Conservation (phyloP, 371 early-diverging fungal genomes). For the Rhizopus sp. region DNA sequence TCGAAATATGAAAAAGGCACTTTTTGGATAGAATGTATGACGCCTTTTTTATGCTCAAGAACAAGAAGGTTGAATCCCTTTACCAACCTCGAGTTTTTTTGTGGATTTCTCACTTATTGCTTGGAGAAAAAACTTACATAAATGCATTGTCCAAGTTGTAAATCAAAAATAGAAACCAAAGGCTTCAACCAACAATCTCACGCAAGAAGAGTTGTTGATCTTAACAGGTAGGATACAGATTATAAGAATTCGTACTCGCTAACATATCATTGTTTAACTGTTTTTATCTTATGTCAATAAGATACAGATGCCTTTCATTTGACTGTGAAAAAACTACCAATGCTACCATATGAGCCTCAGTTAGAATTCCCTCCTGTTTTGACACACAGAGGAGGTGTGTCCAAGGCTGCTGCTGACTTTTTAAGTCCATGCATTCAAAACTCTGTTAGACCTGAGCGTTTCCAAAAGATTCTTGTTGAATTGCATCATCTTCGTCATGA, state of each 20-base stretch:
- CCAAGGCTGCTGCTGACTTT: slow-evolving; percentile 15
- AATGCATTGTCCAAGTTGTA: neutral
- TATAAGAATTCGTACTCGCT: no score
- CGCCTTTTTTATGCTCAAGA: slow-evolving; percentile 3
- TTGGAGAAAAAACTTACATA: neutral
- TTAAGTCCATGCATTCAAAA: slow-evolving; percentile 16
- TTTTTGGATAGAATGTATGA: slow-evolving; percentile 7
- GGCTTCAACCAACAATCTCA: slow-evolving; percentile 1
- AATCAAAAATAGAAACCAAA: neutral
- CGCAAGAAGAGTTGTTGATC: slow-evolving; percentile 6
- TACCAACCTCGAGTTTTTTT: slow-evolving; percentile 6
- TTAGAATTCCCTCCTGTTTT: slow-evolving; percentile 24
- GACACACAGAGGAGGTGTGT: slow-evolving; percentile 21
- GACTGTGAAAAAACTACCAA: slow-evolving; percentile 8
- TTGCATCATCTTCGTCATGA: slow-evolving; percentile 14
- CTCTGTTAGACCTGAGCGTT: slow-evolving; percentile 11
- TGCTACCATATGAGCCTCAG: slow-evolving; percentile 11
- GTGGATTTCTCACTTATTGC: slow-evolving; percentile 3
- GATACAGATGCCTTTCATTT: slow-evolving; percentile 3
- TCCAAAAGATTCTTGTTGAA: slow-evolving; percentile 16
- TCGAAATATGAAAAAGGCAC: neutral
- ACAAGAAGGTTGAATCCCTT: neutral
- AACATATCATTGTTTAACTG: slow-evolving; percentile 5
- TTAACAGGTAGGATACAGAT: neutral
- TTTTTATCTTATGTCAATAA: slow-evolving; percentile 22